These are phyloP conservation scores for Laguncularia racemosa DNA, from an alignment of 345 rosid species.

Conservation along the genomic window DNA sequence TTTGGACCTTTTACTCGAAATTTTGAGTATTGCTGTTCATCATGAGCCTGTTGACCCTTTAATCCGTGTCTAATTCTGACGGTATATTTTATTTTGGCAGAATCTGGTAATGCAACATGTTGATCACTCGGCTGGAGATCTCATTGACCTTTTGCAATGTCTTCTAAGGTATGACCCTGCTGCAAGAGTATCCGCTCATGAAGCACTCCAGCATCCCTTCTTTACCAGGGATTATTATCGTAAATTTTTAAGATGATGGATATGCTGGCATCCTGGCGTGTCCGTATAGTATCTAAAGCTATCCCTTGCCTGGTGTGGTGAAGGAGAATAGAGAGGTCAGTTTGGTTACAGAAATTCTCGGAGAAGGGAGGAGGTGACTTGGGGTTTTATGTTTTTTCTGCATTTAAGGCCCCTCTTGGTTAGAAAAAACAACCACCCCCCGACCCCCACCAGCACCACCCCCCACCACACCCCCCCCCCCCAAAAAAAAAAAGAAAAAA, in stretches of 20 bases:
- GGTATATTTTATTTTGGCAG: slow-evolving; percentile 18
- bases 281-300: not conserved
- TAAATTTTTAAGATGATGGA: slow-evolving; percentile 20
- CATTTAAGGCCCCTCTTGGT: too few species aligned
- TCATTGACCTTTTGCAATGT: slow-evolving; percentile 57
- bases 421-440: too few species aligned
- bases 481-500: not conserved
- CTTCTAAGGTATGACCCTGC: slow-evolving; percentile 54
- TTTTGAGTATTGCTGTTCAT: not conserved
- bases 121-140: slow-evolving; percentile 64
- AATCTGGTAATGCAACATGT: slow-evolving; percentile 64
- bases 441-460: too few species aligned
- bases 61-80: not conserved
- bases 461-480: too few species aligned
- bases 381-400: too few species aligned
- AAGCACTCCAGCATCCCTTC: slow-evolving; percentile 64
- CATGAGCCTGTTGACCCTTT: not conserved
- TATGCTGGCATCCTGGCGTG: not conserved
- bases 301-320: not conserved
- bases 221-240: slow-evolving; percentile 37
- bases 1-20: not conserved
- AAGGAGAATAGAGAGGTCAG: slow-evolving; percentile 1
- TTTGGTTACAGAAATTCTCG: not conserved
- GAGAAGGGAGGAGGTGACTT: too few species aligned
- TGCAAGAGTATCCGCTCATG: slow-evolving; percentile 37